These are phyloP conservation scores for Termitomyces sp. DNA, from an alignment of 768 basidiomycete genomes.

Conservation along the genomic window DNA sequence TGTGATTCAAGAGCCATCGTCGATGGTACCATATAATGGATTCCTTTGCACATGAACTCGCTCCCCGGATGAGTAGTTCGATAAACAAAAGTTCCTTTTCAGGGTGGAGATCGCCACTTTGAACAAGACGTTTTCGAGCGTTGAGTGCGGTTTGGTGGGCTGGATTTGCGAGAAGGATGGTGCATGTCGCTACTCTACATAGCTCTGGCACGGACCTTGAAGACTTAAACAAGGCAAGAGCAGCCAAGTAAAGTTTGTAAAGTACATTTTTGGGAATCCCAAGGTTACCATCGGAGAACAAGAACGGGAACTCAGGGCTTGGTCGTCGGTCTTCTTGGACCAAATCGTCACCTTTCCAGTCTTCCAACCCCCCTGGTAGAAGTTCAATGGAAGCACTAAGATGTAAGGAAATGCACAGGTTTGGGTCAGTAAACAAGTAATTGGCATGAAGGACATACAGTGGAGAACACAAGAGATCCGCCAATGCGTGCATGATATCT, in stretches of 20 bases:
- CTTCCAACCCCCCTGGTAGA: constrained; percentile 49
- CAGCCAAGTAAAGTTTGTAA: constrained; percentile 44
- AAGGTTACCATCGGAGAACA: constrained; percentile 53
- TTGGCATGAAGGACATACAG: constrained; percentile 16
- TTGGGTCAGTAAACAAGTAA: background rate
- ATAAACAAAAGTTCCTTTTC: constrained; percentile 44
- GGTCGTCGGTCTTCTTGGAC: constrained; percentile 17
- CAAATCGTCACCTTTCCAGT: constrained; percentile 32
- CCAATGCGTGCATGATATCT: constrained; percentile 15
- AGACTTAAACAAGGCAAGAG: constrained; percentile 30
- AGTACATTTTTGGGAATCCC: constrained; percentile 61
- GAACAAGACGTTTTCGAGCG: constrained; percentile 48
- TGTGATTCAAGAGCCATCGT: constrained; percentile 50
- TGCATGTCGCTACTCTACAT: constrained; percentile 29
- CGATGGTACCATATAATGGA: constrained; percentile 69
- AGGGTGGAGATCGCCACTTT: constrained; percentile 28
- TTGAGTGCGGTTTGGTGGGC: constrained; percentile 69
- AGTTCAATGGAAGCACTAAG: constrained; percentile 52
- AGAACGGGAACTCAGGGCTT: constrained; percentile 40
- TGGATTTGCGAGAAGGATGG: constrained; percentile 63
- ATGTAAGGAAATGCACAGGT: background rate
- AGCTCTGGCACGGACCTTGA: constrained; percentile 17
- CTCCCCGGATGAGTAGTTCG: constrained; percentile 42
- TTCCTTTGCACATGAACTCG: constrained; percentile 55
- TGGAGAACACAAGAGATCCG: constrained; percentile 21